phyloP scores from a whole-genome alignment of 805 yeast genomes.

The Candida endomychidarum region DNA sequence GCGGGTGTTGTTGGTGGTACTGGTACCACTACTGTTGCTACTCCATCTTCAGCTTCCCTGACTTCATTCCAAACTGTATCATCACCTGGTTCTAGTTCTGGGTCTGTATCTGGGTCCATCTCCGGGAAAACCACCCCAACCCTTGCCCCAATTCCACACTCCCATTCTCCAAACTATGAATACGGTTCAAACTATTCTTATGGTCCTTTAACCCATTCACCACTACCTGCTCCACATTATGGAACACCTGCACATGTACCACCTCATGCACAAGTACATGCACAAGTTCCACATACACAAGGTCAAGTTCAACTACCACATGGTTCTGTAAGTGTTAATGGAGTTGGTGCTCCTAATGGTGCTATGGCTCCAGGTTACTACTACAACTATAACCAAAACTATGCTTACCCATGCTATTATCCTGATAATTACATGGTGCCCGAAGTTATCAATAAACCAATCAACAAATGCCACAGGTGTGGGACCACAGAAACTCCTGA shows the following conservation, averaged over 20 bases:
- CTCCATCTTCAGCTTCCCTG: too few relatives aligned
- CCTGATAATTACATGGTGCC: constrained; percentile 23
- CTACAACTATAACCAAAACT: constrained; percentile 3
- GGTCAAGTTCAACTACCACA: background rate
- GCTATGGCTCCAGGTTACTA: background rate
- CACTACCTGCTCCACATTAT: background rate
- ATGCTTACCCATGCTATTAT: constrained; percentile 8
- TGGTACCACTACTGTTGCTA: background rate
- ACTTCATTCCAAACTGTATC: background rate
- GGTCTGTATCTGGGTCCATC: background rate
- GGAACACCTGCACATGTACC: background rate
- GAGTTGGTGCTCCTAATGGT: background rate
- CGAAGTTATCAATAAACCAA: constrained; percentile 32
- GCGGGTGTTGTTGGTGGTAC: background rate
- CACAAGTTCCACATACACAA: background rate
- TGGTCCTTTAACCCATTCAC: background rate
- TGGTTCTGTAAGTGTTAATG: too few relatives aligned
- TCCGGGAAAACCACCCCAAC: constrained; percentile 5
- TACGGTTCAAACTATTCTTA: constrained; percentile 7
- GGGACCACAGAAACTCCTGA: constrained; percentile 48
- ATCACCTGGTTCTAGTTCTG: background rate
- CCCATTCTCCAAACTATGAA: constrained; percentile 6
- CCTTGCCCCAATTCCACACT: constrained; percentile 4
- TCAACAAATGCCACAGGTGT: constrained; percentile 43
- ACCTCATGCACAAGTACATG: background rate